phyloP scores from a whole-genome alignment of 2,329 filamentous ascomycete species.

The Penicillium carneum region DNA sequence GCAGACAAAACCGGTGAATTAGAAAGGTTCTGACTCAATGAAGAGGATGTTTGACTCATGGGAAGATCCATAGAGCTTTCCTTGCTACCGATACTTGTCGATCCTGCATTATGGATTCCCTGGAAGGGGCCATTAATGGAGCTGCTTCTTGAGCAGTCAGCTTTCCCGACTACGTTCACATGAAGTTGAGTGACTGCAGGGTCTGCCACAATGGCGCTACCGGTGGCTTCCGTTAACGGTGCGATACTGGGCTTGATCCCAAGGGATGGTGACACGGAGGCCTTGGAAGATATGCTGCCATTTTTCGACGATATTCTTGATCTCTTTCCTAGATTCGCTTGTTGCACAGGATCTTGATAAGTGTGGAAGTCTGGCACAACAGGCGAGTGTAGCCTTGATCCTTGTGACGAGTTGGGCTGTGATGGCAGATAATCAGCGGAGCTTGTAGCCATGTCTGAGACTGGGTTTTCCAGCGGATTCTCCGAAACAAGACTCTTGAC shows the following conservation, averaged over 20 bases:
- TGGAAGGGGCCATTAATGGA: conserved; percentile 44
- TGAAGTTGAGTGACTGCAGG: conserved; percentile 57
- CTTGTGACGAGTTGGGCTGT: conserved; percentile 44
- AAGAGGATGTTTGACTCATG: conserved; percentile 43
- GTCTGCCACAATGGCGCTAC: conserved; percentile 50
- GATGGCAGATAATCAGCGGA: conserved; percentile 37
- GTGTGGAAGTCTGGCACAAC: conserved; percentile 42
- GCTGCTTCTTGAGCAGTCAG: conserved; percentile 40
- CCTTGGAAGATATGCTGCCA: conserved; percentile 53
- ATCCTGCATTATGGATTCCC: conserved; percentile 42
- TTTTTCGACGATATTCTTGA: conserved; percentile 53
- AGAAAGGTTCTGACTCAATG: conserved; percentile 39
- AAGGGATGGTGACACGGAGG: conserved; percentile 48
- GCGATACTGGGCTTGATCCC: conserved; percentile 49
- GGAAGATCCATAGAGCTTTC: conserved; percentile 42
- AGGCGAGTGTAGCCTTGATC: conserved; percentile 50
- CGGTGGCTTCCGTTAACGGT: conserved; percentile 45
- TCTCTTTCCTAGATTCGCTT: conserved; percentile 39
- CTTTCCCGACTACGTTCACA: conserved; percentile 47
- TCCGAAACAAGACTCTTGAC: conserved; percentile 41
- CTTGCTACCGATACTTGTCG: conserved; percentile 39
- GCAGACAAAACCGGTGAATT: conserved; percentile 47
- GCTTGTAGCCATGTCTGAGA: conserved; percentile 32
- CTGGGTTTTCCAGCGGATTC: conserved; percentile 37
- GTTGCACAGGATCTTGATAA: conserved; percentile 38